phyloP scores from a whole-genome alignment of 768 basidiomycete species.

The Agrocybe praecox region DNA sequence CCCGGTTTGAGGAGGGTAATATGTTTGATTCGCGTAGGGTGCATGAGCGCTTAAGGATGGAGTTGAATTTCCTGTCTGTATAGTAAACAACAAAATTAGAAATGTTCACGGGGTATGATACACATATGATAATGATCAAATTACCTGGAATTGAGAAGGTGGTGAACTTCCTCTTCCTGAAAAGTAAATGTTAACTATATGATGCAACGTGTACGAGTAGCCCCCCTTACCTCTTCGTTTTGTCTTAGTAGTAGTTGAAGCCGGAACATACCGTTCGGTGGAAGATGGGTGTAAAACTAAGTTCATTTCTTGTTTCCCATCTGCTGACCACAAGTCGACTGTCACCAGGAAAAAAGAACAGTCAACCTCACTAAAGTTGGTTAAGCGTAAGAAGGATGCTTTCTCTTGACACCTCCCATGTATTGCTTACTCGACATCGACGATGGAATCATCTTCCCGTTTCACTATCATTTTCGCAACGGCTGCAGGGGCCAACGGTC shows the following conservation, averaged over 20 bases:
- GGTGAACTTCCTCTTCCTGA: background rate
- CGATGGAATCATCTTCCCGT: constrained; percentile 63
- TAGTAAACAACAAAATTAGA: background rate
- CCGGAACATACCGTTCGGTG: constrained; percentile 70
- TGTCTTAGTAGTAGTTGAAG: constrained; percentile 39
- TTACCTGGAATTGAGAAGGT: constrained; percentile 32
- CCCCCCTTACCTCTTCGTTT: constrained; percentile 44
- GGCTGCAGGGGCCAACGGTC: constrained; percentile 90
- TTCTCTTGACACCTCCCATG: background rate
- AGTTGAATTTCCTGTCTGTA: constrained; percentile 22
- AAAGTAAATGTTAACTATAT: constrained; percentile 39
- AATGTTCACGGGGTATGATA: too few species aligned
- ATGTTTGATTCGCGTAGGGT: constrained; percentile 45
- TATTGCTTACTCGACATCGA: constrained; percentile 76
- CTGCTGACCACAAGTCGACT: constrained; percentile 90
- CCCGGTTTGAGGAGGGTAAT: constrained; percentile 46
- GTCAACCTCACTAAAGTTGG: constrained; percentile 69
- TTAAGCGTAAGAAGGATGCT: constrained; percentile 13
- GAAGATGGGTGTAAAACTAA: constrained; percentile 87
- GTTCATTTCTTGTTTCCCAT: constrained; percentile 84
- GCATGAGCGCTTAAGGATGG: constrained; percentile 43
- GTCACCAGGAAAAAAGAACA: constrained; percentile 88
- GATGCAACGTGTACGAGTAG: constrained; percentile 35
- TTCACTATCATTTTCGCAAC: constrained; percentile 82
- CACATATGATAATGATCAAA: background rate